phyloP scores from a whole-genome alignment of 805 yeast genomes.

The Candida taoyuanica region DNA sequence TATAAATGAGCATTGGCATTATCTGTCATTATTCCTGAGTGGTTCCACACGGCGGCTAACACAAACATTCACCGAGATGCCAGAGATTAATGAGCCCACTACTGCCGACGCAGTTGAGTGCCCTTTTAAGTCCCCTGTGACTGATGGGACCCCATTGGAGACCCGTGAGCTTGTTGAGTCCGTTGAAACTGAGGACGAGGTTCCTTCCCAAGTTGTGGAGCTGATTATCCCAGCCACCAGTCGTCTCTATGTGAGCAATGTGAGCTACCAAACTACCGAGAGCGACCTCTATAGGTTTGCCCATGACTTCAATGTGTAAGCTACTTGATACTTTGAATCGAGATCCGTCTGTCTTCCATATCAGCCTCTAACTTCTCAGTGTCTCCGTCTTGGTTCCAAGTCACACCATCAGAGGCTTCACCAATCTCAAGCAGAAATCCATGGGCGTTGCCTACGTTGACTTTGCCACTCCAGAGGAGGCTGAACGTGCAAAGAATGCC shows the following conservation, averaged over 20 bases:
- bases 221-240: slow-evolving; percentile 18
- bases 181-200: too few relatives aligned
- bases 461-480: slow-evolving; percentile 60
- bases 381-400: slow-evolving; percentile 48
- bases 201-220: neutral
- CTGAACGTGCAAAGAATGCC: slow-evolving; percentile 56
- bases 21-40: too few relatives aligned
- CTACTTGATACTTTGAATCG: too few relatives aligned
- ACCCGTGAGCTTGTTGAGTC: too few relatives aligned
- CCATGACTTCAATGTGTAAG: slow-evolving; percentile 43
- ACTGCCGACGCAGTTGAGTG: too few relatives aligned
- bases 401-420: slow-evolving; percentile 45
- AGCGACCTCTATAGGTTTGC: slow-evolving; percentile 44
- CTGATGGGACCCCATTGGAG: too few relatives aligned
- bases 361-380: slow-evolving; percentile 16
- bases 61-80: neutral
- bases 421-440: slow-evolving; percentile 37
- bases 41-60: neutral
- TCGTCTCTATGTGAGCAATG: slow-evolving; percentile 51
- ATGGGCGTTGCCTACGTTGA: slow-evolving; percentile 81
- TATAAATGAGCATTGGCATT: too few relatives aligned
- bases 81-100: neutral
- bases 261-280: slow-evolving; percentile 49
- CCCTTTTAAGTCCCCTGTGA: too few relatives aligned
- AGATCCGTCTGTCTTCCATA: too few relatives aligned